These are phyloP conservation scores for Glebionis coronaria DNA, from an alignment of 129 eudicot genomes.

Conservation along the genomic window DNA sequence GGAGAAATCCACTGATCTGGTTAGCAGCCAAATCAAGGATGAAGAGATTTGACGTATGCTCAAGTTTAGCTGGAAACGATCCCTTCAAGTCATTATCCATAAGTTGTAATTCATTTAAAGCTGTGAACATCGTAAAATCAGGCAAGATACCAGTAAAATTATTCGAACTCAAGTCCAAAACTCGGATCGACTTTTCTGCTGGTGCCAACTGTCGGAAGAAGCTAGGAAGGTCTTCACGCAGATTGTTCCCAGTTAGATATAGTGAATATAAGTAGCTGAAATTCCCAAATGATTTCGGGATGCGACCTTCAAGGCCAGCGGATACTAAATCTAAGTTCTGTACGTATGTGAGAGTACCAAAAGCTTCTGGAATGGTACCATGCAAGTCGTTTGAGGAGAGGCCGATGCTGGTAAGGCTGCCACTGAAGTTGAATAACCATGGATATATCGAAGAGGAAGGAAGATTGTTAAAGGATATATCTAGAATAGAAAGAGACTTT, in stretches of 20 bases:
- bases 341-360: slow-evolving; percentile 20
- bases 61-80: too few relatives aligned
- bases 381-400: slow-evolving; percentile 18
- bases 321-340: slow-evolving; percentile 14
- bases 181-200: too few relatives aligned
- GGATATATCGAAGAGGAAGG: slow-evolving; percentile 17
- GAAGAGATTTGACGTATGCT: too few relatives aligned
- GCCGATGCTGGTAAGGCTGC: slow-evolving; percentile 8
- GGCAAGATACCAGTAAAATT: too few relatives aligned
- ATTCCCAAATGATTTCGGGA: slow-evolving; percentile 32
- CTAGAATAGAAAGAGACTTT: slow-evolving; percentile 16
- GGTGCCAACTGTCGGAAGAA: too few relatives aligned
- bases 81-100: too few relatives aligned
- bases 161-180: too few relatives aligned
- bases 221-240: neutral
- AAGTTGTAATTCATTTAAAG: too few relatives aligned
- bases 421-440: slow-evolving; percentile 41
- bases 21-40: too few relatives aligned
- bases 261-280: slow-evolving; percentile 21
- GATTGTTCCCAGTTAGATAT: slow-evolving; percentile 11
- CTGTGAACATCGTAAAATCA: too few relatives aligned
- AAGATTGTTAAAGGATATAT: slow-evolving; percentile 12
- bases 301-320: slow-evolving; percentile 17
- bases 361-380: slow-evolving; percentile 30
- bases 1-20: too few relatives aligned